A percentile compares a stretch with the other conserved stretches of the same genome.
phyloP scores from a whole-genome alignment of 495 filamentous ascomycete species.

The Penicillium bovifimosum region DNA sequence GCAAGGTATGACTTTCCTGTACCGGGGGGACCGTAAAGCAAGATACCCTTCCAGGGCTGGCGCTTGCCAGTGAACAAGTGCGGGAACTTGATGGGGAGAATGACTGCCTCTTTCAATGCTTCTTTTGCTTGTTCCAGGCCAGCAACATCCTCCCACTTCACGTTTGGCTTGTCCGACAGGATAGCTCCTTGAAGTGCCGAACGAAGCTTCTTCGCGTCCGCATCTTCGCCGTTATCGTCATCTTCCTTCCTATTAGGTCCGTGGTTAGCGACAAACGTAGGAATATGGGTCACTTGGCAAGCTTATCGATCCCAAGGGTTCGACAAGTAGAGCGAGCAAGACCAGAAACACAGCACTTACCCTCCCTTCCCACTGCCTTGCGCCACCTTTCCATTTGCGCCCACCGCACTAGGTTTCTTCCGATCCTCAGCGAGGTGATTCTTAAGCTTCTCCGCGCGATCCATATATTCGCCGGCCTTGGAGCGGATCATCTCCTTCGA shows the following conservation, averaged over 20 bases:
- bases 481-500: conserved; percentile 94
- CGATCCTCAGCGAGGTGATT: conserved; percentile 73
- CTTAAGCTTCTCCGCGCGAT: conserved; percentile 95
- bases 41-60: conserved; percentile 96
- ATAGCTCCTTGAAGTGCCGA: conserved; percentile 89
- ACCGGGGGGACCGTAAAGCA: conserved; percentile 93
- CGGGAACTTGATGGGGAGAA: conserved; percentile 96
- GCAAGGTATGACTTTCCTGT: conserved; percentile 96
- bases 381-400: conserved; percentile 73
- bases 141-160: conserved; percentile 98
- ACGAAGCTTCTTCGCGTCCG: conserved; percentile 90
- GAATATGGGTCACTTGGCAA: neutral
- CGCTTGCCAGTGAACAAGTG: conserved; percentile 95
- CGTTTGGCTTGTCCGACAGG: conserved; percentile 86
- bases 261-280: conserved; percentile 7
- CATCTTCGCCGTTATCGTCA: conserved; percentile 67
- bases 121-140: conserved; percentile 93
- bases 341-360: conserved; percentile 36
- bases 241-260: conserved; percentile 44
- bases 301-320: neutral
- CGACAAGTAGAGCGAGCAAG: neutral
- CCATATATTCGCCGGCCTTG: conserved; percentile 95
- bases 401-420: conserved; percentile 76
- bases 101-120: conserved; percentile 93
- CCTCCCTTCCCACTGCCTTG: conserved; percentile 63